phyloP scores from a whole-genome alignment of 139 green algal species.

The Dunaliella sp. region DNA sequence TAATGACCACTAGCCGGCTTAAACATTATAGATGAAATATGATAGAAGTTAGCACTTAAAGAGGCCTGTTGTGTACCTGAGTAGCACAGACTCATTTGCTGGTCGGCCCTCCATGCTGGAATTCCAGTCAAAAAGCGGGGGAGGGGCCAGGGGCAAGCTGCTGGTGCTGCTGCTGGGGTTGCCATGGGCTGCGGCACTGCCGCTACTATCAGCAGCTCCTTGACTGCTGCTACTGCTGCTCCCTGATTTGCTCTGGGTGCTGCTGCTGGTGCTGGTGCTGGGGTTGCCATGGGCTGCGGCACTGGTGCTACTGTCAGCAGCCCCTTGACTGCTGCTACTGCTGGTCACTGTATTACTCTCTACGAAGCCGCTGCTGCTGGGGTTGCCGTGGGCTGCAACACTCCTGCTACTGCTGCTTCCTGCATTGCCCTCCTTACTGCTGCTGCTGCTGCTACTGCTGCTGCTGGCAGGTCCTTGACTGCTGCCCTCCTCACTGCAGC shows the following conservation, averaged over 20 bases:
- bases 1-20: too few species aligned
- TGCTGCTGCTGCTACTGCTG: slow-evolving; percentile 13
- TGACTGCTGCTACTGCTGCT: too few species aligned
- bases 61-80: too few species aligned
- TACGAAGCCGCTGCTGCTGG: not conserved
- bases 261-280: too few species aligned
- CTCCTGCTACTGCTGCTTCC: not conserved
- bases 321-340: not conserved
- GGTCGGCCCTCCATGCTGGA: not conserved
- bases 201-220: not conserved
- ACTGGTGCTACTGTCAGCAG: not conserved
- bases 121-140: not conserved
- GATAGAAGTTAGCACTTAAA: too few species aligned
- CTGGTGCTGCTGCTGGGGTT: too few species aligned
- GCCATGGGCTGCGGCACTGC: not conserved
- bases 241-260: too few species aligned
- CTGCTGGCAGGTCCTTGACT: not conserved
- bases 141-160: too few species aligned
- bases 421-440: not conserved
- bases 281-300: too few species aligned
- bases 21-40: too few species aligned
- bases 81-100: slow-evolving; percentile 23
- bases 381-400: too few species aligned
- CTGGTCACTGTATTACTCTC: not conserved
- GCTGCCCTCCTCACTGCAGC: not conserved